Evolutionary conservation across 371 early-diverging fungal genomes (phyloP).

Genomic region (Apophysomyces trapeziformis): DNA sequence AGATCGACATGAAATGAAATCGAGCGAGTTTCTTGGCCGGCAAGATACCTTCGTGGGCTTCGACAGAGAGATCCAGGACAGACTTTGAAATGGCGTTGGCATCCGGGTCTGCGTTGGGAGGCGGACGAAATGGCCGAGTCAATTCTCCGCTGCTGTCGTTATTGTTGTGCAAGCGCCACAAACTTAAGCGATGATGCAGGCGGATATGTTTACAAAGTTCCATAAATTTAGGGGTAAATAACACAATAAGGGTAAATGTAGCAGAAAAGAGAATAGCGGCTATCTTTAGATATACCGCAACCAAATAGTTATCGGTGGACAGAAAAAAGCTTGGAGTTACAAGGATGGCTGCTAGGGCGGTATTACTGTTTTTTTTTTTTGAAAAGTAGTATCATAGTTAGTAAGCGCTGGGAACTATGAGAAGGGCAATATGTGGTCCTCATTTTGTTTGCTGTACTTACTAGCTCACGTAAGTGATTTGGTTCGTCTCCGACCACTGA

Average conservation of each 20-base stretch:
- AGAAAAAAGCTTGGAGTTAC: constrained; percentile 41
- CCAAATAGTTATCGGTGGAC: constrained; percentile 23
- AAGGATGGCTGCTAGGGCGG: constrained; percentile 31
- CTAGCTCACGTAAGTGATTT: constrained; percentile 53
- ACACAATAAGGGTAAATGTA: constrained; percentile 36
- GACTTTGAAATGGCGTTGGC: constrained; percentile 23
- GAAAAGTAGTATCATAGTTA: background rate
- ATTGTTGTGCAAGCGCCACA: constrained; percentile 12
- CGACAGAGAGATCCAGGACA: constrained; percentile 35
- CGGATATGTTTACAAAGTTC: constrained; percentile 29
- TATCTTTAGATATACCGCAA: constrained; percentile 34
- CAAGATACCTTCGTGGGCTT: constrained; percentile 45
- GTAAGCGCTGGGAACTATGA: too few species aligned
- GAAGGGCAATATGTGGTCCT: background rate
- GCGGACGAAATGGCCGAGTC: constrained; percentile 14
- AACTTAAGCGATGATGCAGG: constrained; percentile 8
- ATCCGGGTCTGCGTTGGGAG: constrained; percentile 17
- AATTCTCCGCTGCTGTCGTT: constrained; percentile 24
- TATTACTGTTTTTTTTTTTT: constrained; percentile 28
- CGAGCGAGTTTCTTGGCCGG: constrained; percentile 43
- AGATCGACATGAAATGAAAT: constrained; percentile 45
- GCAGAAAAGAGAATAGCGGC: constrained; percentile 37
- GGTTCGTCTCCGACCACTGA: constrained; percentile 51
- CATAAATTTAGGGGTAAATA: constrained; percentile 38
- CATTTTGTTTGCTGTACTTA: constrained; percentile 24